Evolutionary conservation across 257 asterid genomes (phyloP), one percentile per base, ranked within the genome.

Genomic region (Solanum virginianum): DNA sequence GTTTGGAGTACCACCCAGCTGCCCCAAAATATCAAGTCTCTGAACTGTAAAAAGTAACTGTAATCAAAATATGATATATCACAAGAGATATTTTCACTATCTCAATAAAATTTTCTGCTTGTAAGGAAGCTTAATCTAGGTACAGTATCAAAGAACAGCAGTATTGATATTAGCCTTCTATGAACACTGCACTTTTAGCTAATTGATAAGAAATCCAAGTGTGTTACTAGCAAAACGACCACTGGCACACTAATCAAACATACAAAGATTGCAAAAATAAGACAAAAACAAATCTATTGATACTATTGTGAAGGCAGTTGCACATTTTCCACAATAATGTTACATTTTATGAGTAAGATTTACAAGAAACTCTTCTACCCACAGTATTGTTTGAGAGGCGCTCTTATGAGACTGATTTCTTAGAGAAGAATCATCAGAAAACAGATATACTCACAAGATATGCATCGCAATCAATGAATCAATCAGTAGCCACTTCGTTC

Each of bases 1-100:
- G 86, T 85, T 56, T 56, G 92, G 85, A 41, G 94, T 91, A 85
- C 92, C 92, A 85, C 93, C 95, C 53, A 86, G 45, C 5, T 55
- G 47, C 69, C 88, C 81, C 85, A 92, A 87, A 85, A 81, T 0
- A 66, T 80, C 77, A 72, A 90, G 22, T 79, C 72, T 87, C 87
- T 29, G 88, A 84, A 47, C 97, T 94, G 95, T 47, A 88, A 79
- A 32, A 85, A 82, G 16, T 83, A 5, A 49, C 26, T 41, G 26
- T 22, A 87, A 11, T 13, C 7, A 32, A n/a, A 80, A 79, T 7
- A 47, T 45, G 18, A 39, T 8, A 11, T 29, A 18, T 43, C 41
- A 65, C 51, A 83, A 20, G 17, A 26, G 65, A 81, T 82, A 45
- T 62, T 43, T n/a, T 11, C 26, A 22, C 15, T 54, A 41, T 26